Base-by-base conservation (phyloP, 2,329 filamentous ascomycete genomes). In the Venturia aucupariae region DNA sequence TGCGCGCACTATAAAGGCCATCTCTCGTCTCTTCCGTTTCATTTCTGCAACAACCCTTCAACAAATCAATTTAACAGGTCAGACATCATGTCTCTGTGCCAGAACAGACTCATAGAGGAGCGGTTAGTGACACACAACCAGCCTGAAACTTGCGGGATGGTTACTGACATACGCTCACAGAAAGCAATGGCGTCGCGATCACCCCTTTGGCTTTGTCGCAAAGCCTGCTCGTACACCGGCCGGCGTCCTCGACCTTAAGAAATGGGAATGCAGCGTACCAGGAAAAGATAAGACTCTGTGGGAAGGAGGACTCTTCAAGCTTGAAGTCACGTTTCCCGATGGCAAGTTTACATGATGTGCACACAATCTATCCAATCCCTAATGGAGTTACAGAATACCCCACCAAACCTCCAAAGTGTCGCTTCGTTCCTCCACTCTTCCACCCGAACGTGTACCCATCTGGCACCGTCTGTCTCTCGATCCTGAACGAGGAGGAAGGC, bases 371-470 rank as follows among this genome's bases (percentile, higher is more conserved):
- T 15, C 15, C 38, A 35, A 10, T 39, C 11, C 24, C 64, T 57
- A 59, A 13, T 42, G 38, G 27, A 39, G 19, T 39, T 46, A 61
- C 71, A 96, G 94, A 99, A 73, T 99, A 99, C 76, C 94, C 94
- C 19, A 99, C 95, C 62, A 99, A 99, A 77, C 94, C 94, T 39
- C 94, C 94, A 1, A 99, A 99, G 79, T 99, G 94, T 86, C 97
- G 96, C 84, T 99, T 99, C 73, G 85, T 88, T 0, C 94, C 94
- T 15, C 93, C 94, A 27, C 86, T 99, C 48, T 99, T 99, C 80
- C 94, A 99, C 73, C 94, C 94, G 0, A 99, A 99, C 75, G 94
- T 99, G 69, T 99, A 99, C 75, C 94, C 94, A 0, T 97, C 93
- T 0, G 95, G 94, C 69, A 99, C 94, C 60, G 94, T 99, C 67